Conservation (phyloP, 2,329 filamentous ascomycete genomes). For the Aureobasidium sp. region DNA sequence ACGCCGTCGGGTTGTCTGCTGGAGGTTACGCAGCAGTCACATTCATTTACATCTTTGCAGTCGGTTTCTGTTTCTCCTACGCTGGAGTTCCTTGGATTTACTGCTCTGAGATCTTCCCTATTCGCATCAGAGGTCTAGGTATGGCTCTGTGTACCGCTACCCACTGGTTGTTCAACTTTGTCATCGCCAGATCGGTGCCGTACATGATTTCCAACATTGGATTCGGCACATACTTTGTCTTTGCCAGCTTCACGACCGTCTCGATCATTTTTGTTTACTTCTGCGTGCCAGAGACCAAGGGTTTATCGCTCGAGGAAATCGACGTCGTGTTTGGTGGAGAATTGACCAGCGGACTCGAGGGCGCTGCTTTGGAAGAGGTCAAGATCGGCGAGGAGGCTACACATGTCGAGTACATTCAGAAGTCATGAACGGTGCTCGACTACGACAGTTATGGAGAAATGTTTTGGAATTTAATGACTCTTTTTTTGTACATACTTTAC, state of each 20-base stretch:
- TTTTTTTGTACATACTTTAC: not conserved
- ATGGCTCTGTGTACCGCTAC: conserved; percentile 30
- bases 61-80: conserved; percentile 28
- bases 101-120: conserved; percentile 42
- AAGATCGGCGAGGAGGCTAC: not conserved
- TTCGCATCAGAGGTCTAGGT: conserved; percentile 33
- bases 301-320: conserved; percentile 34
- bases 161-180: conserved; percentile 31
- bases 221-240: conserved; percentile 32
- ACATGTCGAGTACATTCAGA: not conserved
- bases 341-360: conserved; percentile 15
- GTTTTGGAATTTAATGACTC: not conserved
- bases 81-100: conserved; percentile 14
- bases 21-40: conserved; percentile 30
- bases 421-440: not conserved
- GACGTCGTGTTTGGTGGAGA: conserved; percentile 27
- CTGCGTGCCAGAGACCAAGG: conserved; percentile 64
- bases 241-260: conserved; percentile 19
- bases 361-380: not conserved
- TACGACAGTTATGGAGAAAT: not conserved
- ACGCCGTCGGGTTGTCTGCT: conserved; percentile 37
- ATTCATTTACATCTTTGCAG: conserved; percentile 33
- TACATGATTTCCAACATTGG: conserved; percentile 29
- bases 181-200: conserved; percentile 30
- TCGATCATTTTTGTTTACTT: conserved; percentile 58